These are phyloP conservation scores for Cadophora luteo-olivacea DNA, from an alignment of 2,329 filamentous ascomycete genomes.

Conservation along the genomic window DNA sequence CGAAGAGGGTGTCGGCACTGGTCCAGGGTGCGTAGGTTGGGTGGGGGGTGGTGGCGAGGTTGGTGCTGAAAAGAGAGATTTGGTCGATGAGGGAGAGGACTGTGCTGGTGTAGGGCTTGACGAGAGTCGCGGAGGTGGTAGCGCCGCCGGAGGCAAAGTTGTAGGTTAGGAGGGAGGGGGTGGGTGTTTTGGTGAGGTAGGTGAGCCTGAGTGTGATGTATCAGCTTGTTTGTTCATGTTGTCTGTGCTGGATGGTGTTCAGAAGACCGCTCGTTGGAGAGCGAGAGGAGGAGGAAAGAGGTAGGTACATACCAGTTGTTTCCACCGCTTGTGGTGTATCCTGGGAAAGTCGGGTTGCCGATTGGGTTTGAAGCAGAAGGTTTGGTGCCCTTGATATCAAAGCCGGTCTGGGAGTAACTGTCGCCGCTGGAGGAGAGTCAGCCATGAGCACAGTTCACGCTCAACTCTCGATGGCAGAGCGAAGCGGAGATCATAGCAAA, in stretches of 20 bases:
- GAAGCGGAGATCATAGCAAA: too few relatives aligned
- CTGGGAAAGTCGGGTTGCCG: conserved; percentile 46
- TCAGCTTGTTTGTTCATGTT: background rate
- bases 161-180: conserved; percentile 53
- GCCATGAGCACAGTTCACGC: background rate
- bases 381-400: conserved; percentile 30
- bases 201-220: conserved; percentile 44
- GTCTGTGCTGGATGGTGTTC: background rate
- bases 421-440: conserved; percentile 38
- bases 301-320: conserved; percentile 51
- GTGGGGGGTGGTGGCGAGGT: conserved; percentile 43
- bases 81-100: conserved; percentile 46
- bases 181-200: conserved; percentile 49
- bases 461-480: too few relatives aligned
- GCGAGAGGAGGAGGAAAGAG: background rate
- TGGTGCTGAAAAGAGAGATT: conserved; percentile 46
- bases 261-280: background rate
- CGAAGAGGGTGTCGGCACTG: conserved; percentile 47
- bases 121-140: conserved; percentile 44
- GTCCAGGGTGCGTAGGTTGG: conserved; percentile 49
- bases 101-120: conserved; percentile 35
- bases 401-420: conserved; percentile 45
- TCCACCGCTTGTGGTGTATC: conserved; percentile 49
- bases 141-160: conserved; percentile 52
- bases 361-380: conserved; percentile 44